phyloP scores from a whole-genome alignment of 768 basidiomycete genomes.

The Collybia sordida region DNA sequence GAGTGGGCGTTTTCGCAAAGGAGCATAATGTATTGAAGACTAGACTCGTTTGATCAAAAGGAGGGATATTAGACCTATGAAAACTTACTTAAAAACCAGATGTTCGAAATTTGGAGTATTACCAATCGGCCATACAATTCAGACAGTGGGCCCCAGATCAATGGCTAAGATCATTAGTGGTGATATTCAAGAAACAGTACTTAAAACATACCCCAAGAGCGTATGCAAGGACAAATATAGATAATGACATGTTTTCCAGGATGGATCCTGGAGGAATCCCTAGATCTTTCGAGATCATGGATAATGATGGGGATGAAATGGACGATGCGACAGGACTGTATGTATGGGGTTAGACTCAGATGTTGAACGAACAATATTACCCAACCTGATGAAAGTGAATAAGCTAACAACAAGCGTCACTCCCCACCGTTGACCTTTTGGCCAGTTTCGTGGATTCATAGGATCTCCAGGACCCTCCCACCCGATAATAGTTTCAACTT shows the following conservation, averaged over 20 bases:
- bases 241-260: constrained; percentile 37
- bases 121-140: constrained; percentile 40
- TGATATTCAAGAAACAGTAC: not conserved
- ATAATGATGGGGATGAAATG: constrained; percentile 27
- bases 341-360: not conserved
- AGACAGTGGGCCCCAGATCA: constrained; percentile 37
- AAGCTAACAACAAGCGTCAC: constrained; percentile 49
- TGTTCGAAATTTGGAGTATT: constrained; percentile 55
- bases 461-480: constrained; percentile 29
- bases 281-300: constrained; percentile 25
- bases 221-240: constrained; percentile 43
- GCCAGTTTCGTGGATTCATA: constrained; percentile 41
- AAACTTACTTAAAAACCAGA: constrained; percentile 55
- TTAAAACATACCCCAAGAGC: constrained; percentile 28
- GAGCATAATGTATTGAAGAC: constrained; percentile 51
- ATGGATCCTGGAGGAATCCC: constrained; percentile 28
- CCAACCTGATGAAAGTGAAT: constrained; percentile 50
- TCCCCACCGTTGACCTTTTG: constrained; percentile 42
- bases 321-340: constrained; percentile 32
- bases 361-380: not conserved
- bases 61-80: not conserved
- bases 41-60: constrained; percentile 9
- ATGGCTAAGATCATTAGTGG: constrained; percentile 20
- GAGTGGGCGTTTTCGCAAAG: constrained; percentile 47
- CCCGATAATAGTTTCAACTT: constrained; percentile 15